phyloP scores from a whole-genome alignment of 192 early-diverging fungal genomes.

The Chytriomyces confervae region DNA sequence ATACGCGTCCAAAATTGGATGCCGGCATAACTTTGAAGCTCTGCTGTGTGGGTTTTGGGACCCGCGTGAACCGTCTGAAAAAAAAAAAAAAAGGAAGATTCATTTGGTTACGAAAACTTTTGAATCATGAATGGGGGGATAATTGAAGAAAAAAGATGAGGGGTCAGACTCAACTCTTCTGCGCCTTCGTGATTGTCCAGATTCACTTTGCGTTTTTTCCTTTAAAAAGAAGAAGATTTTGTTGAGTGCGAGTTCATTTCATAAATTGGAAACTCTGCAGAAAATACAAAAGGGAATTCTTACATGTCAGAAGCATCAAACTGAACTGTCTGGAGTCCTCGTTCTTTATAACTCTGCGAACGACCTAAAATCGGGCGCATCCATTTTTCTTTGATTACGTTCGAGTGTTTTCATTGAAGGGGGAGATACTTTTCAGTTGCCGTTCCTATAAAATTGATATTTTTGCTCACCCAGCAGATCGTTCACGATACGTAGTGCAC shows the following conservation, averaged over 20 bases:
- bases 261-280: not conserved
- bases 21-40: conserved; percentile 33
- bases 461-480: conserved; percentile 59
- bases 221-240: not conserved
- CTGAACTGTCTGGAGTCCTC: conserved; percentile 37
- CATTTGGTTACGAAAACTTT: not conserved
- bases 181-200: not conserved
- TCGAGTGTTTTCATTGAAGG: not conserved
- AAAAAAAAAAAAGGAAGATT: not conserved
- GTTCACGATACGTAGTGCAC: conserved; percentile 74
- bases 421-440: not conserved
- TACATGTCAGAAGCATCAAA: conserved; percentile 29
- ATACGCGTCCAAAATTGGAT: conserved; percentile 31
- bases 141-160: not conserved
- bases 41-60: conserved; percentile 30
- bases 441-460: not conserved
- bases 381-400: conserved; percentile 69
- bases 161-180: not conserved
- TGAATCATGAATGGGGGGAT: not conserved
- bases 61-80: conserved; percentile 32
- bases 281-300: conserved; percentile 1
- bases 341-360: conserved; percentile 67
- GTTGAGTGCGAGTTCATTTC: not conserved
- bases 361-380: conserved; percentile 83
- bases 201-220: not conserved